Percentiles rank a stretch among this genome's conserved stretches.
Conservation (phyloP, 2,329 filamentous ascomycete species). For the Rhexocercosporidium sp. region DNA sequence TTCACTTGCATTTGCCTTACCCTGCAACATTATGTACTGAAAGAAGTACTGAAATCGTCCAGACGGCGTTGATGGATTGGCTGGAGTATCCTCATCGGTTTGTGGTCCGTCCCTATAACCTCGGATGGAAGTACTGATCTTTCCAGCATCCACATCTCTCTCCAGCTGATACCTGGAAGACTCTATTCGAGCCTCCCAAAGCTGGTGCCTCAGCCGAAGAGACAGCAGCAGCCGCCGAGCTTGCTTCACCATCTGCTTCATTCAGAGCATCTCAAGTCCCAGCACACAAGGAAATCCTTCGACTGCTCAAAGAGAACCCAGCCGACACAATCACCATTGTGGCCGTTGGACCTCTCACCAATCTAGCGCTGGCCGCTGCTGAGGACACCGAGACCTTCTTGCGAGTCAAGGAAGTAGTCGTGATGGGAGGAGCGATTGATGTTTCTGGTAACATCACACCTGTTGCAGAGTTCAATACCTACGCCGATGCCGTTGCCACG, state of each 20-base stretch:
- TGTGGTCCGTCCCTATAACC: slow-evolving; percentile 27
- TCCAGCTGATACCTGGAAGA: slow-evolving; percentile 75
- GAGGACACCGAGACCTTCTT: slow-evolving; percentile 90
- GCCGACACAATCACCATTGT: slow-evolving; percentile 87
- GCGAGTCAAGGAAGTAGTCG: slow-evolving; percentile 85
- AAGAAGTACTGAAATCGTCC: background rate
- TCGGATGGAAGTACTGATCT: slow-evolving; percentile 25
- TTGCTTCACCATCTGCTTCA: slow-evolving; percentile 48
- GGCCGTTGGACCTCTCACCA: slow-evolving; percentile 90
- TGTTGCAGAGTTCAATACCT: slow-evolving; percentile 93
- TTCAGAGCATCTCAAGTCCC: slow-evolving; percentile 78
- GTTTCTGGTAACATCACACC: slow-evolving; percentile 83
- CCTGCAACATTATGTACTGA: background rate
- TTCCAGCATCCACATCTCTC: slow-evolving; percentile 72
- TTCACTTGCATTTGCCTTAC: background rate
- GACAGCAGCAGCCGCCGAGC: slow-evolving; percentile 41
- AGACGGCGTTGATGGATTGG: slow-evolving; percentile 80
- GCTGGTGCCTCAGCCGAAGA: slow-evolving; percentile 53
- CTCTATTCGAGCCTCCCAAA: slow-evolving; percentile 61
- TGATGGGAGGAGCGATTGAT: slow-evolving; percentile 91
- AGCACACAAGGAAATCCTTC: slow-evolving; percentile 88
- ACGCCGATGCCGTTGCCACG: slow-evolving; percentile 81
- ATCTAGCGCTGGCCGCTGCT: slow-evolving; percentile 85
- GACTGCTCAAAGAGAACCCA: slow-evolving; percentile 80
- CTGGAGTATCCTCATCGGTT: slow-evolving; percentile 70